Percentiles rank a stretch among this genome's conserved stretches.
Evolutionary conservation across 306 rosid genomes (phyloP).

Genomic region (Quercus glauca): DNA sequence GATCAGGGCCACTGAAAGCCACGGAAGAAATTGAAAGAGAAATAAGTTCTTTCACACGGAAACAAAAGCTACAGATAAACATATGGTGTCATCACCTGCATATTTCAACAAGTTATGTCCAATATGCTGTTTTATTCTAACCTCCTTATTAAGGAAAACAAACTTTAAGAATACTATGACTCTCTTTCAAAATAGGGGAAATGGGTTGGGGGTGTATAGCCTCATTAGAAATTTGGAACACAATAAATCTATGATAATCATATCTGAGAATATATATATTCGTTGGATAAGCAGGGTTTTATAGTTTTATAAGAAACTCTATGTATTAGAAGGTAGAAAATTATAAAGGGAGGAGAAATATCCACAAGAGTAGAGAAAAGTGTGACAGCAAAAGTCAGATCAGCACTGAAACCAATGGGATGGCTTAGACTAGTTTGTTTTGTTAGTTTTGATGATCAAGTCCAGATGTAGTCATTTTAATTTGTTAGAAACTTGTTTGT

Average conservation of each 20-base stretch:
- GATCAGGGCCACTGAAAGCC: slow-evolving; percentile 9
- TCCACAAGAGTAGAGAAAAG: background rate
- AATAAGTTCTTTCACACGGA: background rate
- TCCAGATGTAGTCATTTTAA: background rate
- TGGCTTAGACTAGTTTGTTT: background rate
- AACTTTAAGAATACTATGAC: background rate
- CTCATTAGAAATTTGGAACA: background rate
- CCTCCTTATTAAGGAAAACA: background rate
- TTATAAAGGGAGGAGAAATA: background rate
- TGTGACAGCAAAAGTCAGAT: background rate
- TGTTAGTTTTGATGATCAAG: background rate
- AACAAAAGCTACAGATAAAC: background rate
- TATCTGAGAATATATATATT: background rate
- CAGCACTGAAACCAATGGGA: background rate
- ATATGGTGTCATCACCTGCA: background rate
- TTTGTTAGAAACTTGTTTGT: background rate
- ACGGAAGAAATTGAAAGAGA: slow-evolving; percentile 10
- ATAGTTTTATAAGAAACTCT: background rate
- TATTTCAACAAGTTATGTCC: background rate
- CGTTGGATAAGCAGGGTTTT: background rate
- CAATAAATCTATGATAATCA: background rate
- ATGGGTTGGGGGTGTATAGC: background rate
- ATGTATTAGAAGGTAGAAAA: background rate
- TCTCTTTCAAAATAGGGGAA: background rate
- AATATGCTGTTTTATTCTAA: background rate